These are phyloP conservation scores for Trypanosoma congolense DNA, from an alignment of 208 protist genomes.

Conservation along the genomic window DNA sequence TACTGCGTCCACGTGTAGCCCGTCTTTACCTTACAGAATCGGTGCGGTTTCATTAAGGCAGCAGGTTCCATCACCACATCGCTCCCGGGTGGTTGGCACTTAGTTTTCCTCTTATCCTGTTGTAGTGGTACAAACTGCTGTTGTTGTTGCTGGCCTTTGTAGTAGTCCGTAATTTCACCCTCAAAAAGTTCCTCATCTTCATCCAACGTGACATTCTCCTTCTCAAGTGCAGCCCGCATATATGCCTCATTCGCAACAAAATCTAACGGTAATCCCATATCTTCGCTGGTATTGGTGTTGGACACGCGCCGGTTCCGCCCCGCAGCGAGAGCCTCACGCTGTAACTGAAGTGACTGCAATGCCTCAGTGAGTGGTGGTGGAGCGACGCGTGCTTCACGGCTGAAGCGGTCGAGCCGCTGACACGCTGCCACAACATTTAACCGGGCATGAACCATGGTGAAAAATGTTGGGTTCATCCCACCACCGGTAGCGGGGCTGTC, in stretches of 20 bases:
- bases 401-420: slow-evolving; percentile 53
- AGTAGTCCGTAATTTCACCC: slow-evolving; percentile 83
- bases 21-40: slow-evolving; percentile 98
- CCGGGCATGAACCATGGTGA: slow-evolving; percentile 79
- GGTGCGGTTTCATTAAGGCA: slow-evolving; percentile 93
- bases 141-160: slow-evolving; percentile 28
- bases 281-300: slow-evolving; percentile 3
- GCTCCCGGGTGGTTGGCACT: slow-evolving; percentile 12
- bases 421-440: slow-evolving; percentile 72
- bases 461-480: slow-evolving; percentile 53
- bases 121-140: too few species aligned
- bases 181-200: slow-evolving; percentile 84
- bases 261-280: slow-evolving; percentile 50
- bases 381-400: slow-evolving; percentile 17
- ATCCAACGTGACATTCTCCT: slow-evolving; percentile 58
- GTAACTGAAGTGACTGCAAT: slow-evolving; percentile 40
- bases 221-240: slow-evolving; percentile 52
- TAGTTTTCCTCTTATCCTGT: too few species aligned
- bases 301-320: slow-evolving; percentile 16
- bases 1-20: slow-evolving; percentile 98
- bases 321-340: slow-evolving; percentile 18
- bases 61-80: slow-evolving; percentile 6
- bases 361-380: slow-evolving; percentile 50
- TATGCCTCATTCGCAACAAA: slow-evolving; percentile 76
- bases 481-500: slow-evolving; percentile 4